Evolutionary conservation across 768 basidiomycete species (phyloP).

Genomic region (Infundibulicybe gibba): DNA sequence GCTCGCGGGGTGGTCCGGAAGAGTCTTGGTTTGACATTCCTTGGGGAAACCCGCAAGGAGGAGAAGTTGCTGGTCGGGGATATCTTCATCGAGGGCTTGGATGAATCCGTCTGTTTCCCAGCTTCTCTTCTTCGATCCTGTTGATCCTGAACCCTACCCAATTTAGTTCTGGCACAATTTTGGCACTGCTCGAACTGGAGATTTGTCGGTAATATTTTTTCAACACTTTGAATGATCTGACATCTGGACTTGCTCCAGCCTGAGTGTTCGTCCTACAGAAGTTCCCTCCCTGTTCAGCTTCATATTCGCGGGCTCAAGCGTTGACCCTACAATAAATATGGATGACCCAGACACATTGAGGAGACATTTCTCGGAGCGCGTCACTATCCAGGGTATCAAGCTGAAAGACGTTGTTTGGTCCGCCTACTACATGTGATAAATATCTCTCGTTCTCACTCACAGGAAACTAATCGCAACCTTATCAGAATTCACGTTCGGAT

Average conservation of each 20-base stretch:
- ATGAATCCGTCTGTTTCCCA: not conserved
- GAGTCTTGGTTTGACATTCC: conserved; percentile 31
- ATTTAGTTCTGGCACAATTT: no score
- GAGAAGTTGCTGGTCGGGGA: conserved; percentile 37
- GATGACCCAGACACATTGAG: conserved; percentile 2
- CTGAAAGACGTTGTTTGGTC: no score
- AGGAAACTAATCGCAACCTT: no score
- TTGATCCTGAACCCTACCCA: no score
- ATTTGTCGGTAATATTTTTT: no score
- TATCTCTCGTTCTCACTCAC: no score
- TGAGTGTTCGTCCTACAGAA: conserved; percentile 6
- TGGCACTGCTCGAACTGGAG: no score
- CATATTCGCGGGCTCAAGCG: conserved; percentile 2
- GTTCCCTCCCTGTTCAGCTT: conserved; percentile 4
- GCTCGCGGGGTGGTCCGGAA: conserved; percentile 13
- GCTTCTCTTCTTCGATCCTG: not conserved
- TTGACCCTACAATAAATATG: conserved; percentile 1
- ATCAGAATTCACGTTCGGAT: conserved; percentile 42
- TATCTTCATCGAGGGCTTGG: not conserved
- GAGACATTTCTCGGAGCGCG: not conserved
- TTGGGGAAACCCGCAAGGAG: conserved; percentile 32
- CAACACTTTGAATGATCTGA: not conserved
- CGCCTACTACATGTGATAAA: no score
- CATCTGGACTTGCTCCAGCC: not conserved
- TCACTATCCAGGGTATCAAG: no score